Evolutionary conservation across 192 early-diverging fungal species (phyloP).

Genomic region (Gonapodya prolifera): DNA sequence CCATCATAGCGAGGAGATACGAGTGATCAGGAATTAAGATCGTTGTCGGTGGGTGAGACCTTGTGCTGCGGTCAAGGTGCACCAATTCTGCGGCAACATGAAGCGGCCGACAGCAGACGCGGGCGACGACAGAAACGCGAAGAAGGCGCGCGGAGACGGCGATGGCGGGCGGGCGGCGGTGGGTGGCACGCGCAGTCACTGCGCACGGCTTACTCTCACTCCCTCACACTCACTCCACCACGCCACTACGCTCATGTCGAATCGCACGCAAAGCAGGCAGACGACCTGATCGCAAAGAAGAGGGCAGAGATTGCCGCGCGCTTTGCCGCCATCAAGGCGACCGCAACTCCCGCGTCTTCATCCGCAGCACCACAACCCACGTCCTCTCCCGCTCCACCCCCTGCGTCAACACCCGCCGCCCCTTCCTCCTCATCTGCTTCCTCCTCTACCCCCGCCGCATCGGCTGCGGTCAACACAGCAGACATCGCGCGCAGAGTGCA

Average conservation of each 20-base stretch:
- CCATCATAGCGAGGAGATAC: too few relatives aligned
- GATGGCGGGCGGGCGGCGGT: too few relatives aligned
- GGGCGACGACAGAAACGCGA: background rate
- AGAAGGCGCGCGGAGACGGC: background rate
- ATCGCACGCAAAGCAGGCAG: constrained; percentile 18
- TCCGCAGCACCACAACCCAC: background rate
- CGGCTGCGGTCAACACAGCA: constrained; percentile 19
- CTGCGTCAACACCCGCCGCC: constrained; percentile 8
- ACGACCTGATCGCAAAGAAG: constrained; percentile 37
- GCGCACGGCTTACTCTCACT: too few relatives aligned
- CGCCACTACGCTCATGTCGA: background rate
- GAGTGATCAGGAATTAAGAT: too few relatives aligned
- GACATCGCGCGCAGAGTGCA: constrained; percentile 51
- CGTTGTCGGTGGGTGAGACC: too few relatives aligned
- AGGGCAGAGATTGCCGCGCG: constrained; percentile 49
- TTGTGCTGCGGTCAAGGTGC: too few relatives aligned
- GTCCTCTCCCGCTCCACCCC: constrained; percentile 1
- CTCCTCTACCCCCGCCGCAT: constrained; percentile 9
- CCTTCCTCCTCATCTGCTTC: constrained; percentile 8
- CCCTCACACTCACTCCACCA: background rate
- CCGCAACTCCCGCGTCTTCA: background rate
- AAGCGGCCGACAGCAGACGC: background rate
- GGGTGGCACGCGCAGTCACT: too few relatives aligned
- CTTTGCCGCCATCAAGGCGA: constrained; percentile 41
- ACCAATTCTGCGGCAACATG: too few relatives aligned